phyloP scores from a whole-genome alignment of 306 rosid genomes.

The Astragalus membranaceus region DNA sequence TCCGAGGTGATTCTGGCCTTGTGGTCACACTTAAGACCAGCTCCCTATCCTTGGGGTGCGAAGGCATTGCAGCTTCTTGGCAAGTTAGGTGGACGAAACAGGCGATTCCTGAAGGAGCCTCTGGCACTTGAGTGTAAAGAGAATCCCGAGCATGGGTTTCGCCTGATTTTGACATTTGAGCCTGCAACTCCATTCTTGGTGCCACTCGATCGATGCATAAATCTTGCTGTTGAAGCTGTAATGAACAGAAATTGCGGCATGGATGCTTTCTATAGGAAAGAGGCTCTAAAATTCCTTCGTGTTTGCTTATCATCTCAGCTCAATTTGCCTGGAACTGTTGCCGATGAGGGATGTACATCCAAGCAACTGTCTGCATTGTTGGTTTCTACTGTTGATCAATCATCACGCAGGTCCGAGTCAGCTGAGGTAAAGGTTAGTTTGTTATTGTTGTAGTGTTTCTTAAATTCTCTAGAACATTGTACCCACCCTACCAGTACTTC shows the following conservation, averaged over 20 bases:
- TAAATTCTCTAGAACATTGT: background rate
- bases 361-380: slow-evolving; percentile 69
- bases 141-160: slow-evolving; percentile 96
- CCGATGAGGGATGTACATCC: slow-evolving; percentile 68
- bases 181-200: slow-evolving; percentile 98
- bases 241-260: slow-evolving; percentile 61
- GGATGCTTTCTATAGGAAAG: slow-evolving; percentile 80
- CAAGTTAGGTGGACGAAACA: slow-evolving; percentile 94
- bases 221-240: slow-evolving; percentile 89
- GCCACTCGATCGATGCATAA: slow-evolving; percentile 96
- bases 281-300: slow-evolving; percentile 84
- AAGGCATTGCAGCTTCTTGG: slow-evolving; percentile 98
- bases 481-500: background rate
- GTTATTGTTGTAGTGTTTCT: background rate
- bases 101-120: slow-evolving; percentile 97
- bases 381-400: slow-evolving; percentile 65
- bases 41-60: slow-evolving; percentile 91
- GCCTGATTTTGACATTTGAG: slow-evolving; percentile 95
- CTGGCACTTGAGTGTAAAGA: slow-evolving; percentile 94
- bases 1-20: slow-evolving; percentile 87
- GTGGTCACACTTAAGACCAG: slow-evolving; percentile 95
- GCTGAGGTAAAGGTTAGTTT: slow-evolving; percentile 71
- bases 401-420: slow-evolving; percentile 67
- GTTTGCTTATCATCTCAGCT: slow-evolving; percentile 95
- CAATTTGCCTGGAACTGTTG: slow-evolving; percentile 81